Conservation (phyloP, 257 asterid species). For the Cinchona pubescens region DNA sequence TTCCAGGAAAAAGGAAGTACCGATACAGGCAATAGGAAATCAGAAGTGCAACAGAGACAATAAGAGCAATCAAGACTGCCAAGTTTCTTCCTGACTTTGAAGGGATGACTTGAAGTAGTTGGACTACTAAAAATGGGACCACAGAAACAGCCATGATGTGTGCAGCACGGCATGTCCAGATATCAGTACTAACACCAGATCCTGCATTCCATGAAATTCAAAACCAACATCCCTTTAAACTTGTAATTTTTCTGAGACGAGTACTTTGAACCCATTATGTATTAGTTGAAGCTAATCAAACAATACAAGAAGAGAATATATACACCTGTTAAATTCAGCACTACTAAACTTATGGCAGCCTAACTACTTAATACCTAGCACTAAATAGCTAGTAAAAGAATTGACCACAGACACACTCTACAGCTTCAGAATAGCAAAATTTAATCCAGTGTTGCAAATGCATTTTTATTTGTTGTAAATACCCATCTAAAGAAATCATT, state of each 20-base stretch:
- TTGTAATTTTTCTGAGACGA: not conserved
- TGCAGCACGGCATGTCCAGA: slow-evolving; percentile 84
- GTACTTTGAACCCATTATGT: not conserved
- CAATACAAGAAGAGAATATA: not conserved
- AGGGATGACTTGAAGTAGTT: slow-evolving; percentile 61
- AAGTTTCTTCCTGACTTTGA: slow-evolving; percentile 58
- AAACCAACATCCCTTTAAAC: not conserved
- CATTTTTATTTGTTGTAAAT: not conserved
- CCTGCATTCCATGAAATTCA: slow-evolving; percentile 43
- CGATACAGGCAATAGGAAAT: slow-evolving; percentile 83
- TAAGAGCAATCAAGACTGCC: slow-evolving; percentile 66
- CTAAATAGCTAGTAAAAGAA: not conserved
- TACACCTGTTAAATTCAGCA: not conserved
- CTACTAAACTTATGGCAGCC: not conserved
- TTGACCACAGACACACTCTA: not conserved
- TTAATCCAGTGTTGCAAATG: not conserved
- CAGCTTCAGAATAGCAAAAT: too few species aligned
- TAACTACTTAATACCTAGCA: not conserved
- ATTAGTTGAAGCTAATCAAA: not conserved
- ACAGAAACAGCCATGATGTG: slow-evolving; percentile 83
- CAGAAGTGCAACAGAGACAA: slow-evolving; percentile 53
- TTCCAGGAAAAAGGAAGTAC: slow-evolving; percentile 29
- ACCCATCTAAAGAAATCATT: not conserved
- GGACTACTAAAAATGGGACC: slow-evolving; percentile 72
- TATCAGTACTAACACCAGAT: slow-evolving; percentile 78